A percentile compares a stretch with the other conserved stretches of the same genome.
phyloP scores from a whole-genome alignment of 257 asterid species.

The Vinca minor region DNA sequence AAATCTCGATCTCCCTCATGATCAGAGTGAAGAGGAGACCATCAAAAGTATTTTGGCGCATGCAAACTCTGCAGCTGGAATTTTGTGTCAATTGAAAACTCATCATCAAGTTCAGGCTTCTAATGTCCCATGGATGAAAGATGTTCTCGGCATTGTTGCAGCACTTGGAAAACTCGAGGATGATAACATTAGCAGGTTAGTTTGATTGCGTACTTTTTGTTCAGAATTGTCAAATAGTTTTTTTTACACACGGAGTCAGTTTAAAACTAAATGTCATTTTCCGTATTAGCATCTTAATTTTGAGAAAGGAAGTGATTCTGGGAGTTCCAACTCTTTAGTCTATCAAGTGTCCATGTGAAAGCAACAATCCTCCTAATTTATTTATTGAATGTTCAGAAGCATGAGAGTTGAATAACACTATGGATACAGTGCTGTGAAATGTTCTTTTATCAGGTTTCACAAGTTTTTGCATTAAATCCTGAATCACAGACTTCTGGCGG shows the following conservation, averaged over 20 bases:
- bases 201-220: conserved; percentile 16
- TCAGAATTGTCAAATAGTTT: conserved; percentile 5
- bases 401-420: conserved; percentile 4
- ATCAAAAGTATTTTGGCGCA: conserved; percentile 34
- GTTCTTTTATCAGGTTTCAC: conserved; percentile 15
- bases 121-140: conserved; percentile 37
- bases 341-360: background rate
- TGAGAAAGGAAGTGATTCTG: background rate
- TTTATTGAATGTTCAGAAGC: conserved; percentile 5
- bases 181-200: conserved; percentile 67
- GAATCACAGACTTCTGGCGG: conserved; percentile 52
- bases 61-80: conserved; percentile 61
- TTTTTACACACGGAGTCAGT: conserved; percentile 1
- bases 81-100: conserved; percentile 35
- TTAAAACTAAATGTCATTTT: background rate
- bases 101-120: conserved; percentile 37
- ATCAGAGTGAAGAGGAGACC: conserved; percentile 37
- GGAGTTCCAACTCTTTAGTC: background rate
- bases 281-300: too few species aligned
- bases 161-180: conserved; percentile 63
- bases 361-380: background rate
- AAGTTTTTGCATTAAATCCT: conserved; percentile 18
- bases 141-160: conserved; percentile 69
- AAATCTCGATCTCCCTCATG: conserved; percentile 22
- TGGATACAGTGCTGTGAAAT: background rate